Conservation (phyloP, 345 rosid species). For the Salix brachista region DNA sequence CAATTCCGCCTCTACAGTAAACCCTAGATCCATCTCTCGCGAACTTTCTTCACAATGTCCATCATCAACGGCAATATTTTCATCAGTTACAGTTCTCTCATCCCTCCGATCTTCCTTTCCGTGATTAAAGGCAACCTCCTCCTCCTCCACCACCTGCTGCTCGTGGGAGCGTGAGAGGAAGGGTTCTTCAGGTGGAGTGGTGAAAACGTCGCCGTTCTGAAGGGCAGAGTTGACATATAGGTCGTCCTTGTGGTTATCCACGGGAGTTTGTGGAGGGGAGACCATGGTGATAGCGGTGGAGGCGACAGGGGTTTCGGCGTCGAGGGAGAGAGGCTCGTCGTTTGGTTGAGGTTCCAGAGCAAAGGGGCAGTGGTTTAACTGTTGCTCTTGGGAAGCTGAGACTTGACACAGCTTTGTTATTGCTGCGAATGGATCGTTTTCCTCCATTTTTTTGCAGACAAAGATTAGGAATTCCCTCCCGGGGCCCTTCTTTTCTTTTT, state of each 20-base stretch:
- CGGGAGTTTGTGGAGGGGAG: slow-evolving; percentile 29
- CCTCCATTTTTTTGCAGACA: neutral
- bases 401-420: slow-evolving; percentile 14
- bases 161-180: neutral
- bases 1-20: slow-evolving; percentile 21
- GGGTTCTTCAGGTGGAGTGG: slow-evolving; percentile 26
- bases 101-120: neutral
- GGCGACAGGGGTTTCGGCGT: slow-evolving; percentile 18
- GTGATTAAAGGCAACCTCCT: neutral
- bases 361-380: slow-evolving; percentile 11
- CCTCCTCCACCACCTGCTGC: neutral
- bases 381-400: slow-evolving; percentile 26
- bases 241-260: neutral
- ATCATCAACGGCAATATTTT: neutral
- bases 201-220: slow-evolving; percentile 14
- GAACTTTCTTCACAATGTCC: neutral
- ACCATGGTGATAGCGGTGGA: slow-evolving; percentile 36
- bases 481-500: neutral
- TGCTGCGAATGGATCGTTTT: slow-evolving; percentile 27
- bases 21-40: slow-evolving; percentile 37
- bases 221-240: neutral
- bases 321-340: neutral
- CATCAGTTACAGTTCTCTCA: neutral
- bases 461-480: neutral
- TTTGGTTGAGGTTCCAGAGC: slow-evolving; percentile 10